Evolutionary conservation across 2,329 filamentous ascomycete genomes (phyloP).

Genomic region (Diaporthe australafricana): DNA sequence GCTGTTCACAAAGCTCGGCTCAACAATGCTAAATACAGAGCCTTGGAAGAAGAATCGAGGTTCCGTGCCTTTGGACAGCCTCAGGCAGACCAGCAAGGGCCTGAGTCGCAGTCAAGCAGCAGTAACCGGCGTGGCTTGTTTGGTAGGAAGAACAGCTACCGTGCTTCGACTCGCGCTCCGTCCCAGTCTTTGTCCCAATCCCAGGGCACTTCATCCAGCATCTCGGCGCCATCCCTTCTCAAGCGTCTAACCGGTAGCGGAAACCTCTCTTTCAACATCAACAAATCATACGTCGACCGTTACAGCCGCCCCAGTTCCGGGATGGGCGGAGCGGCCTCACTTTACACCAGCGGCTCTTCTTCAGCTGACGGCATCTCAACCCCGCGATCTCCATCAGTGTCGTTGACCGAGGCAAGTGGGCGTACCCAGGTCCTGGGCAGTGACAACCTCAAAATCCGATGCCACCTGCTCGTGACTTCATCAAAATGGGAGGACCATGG

Average conservation of each 20-base stretch:
- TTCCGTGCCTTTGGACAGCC: constrained; percentile 78
- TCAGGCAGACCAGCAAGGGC: constrained; percentile 61
- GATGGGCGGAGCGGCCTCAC: constrained; percentile 64
- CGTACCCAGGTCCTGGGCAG: constrained; percentile 72
- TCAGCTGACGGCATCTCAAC: constrained; percentile 60
- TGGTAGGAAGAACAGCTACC: constrained; percentile 73
- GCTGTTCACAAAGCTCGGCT: constrained; percentile 90
- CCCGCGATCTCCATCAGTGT: constrained; percentile 69
- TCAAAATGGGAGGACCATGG: constrained; percentile 94
- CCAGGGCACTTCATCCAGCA: constrained; percentile 73
- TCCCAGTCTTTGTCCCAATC: constrained; percentile 75
- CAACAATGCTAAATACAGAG: constrained; percentile 89
- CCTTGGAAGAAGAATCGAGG: constrained; percentile 73
- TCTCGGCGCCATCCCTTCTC: constrained; percentile 82
- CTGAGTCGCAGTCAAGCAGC: constrained; percentile 54
- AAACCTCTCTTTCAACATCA: constrained; percentile 82
- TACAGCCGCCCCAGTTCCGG: constrained; percentile 62
- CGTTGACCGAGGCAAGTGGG: constrained; percentile 61
- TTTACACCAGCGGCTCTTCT: constrained; percentile 71
- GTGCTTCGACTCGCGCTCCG: constrained; percentile 70
- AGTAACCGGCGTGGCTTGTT: constrained; percentile 68
- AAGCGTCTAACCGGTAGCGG: constrained; percentile 79
- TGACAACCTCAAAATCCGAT: constrained; percentile 84
- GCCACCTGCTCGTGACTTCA: constrained; percentile 82
- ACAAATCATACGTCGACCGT: constrained; percentile 78